Evolutionary conservation across 2,329 filamentous ascomycete genomes (phyloP), one percentile per base, ranked within the genome.

Genomic region (Neonectria sp.): DNA sequence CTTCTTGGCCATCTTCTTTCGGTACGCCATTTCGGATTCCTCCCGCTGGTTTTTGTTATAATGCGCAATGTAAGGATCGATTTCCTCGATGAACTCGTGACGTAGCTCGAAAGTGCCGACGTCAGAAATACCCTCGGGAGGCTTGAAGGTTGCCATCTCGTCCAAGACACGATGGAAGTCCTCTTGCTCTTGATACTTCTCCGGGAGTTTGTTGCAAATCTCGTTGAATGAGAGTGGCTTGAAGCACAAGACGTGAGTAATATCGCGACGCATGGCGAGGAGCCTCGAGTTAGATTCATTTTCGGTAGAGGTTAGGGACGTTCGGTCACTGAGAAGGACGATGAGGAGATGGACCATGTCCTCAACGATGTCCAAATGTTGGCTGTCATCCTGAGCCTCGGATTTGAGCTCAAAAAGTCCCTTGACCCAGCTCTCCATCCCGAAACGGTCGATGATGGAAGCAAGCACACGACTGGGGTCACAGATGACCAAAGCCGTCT

Each of bases 1-100:
- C 81, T 93, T 95, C 82, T 95, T 95, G 12, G 95, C 93, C 85
- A 96, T 91, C 85, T 93, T 92, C 76, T 92, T 92, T 74, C 92
- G 94, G 83, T 96, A 98, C 3, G 95, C 92, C 72, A 89, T 91
- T 80, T 99, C 96, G 0, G 95, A 94, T 79, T 99, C 96, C 77
- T 99, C 96, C 57, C 96, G 90, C 79, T 98, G 95, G 76, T 99
- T 99, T 78, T 97, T 97, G 76, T 91, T 97, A 80, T 97, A 99
- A 77, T 98, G 95, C 7, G 95, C 93, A 76, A 95, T 96, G 79
- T 98, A 99, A 1, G 97, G 96, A 78, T 99, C 97, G 57, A 99
- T 90, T 53, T 97, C 89, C 73, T 95, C 93, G 45, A 98, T 88
- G 74, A 92, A 96, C 68, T 97, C 90, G 5, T 93, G 90, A 77